Evolutionary conservation across 768 basidiomycete genomes (phyloP).

Genomic region (Leucocoprinus leucothites): DNA sequence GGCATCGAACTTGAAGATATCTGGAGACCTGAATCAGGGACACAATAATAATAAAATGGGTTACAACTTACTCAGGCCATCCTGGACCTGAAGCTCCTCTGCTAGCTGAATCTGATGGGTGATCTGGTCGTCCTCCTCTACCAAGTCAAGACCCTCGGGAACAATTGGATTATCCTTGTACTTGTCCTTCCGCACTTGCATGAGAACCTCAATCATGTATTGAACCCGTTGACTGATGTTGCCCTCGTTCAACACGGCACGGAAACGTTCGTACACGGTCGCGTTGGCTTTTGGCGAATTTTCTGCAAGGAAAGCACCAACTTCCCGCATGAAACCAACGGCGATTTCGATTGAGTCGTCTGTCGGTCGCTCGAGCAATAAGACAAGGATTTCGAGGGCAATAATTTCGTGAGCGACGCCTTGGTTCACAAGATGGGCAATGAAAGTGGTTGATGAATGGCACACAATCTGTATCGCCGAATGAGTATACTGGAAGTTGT

Average conservation of each 20-base stretch:
- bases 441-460: slow-evolving; percentile 88
- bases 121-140: slow-evolving; percentile 97
- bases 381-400: slow-evolving; percentile 90
- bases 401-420: slow-evolving; percentile 91
- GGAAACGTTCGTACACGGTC: slow-evolving; percentile 94
- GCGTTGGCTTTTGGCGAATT: slow-evolving; percentile 94
- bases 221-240: slow-evolving; percentile 94
- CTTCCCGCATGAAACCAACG: slow-evolving; percentile 96
- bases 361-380: slow-evolving; percentile 93
- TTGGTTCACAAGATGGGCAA: slow-evolving; percentile 92
- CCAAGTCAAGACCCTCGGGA: slow-evolving; percentile 91
- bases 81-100: slow-evolving; percentile 91
- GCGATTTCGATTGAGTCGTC: slow-evolving; percentile 99
- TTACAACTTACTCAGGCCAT: slow-evolving; percentile 79
- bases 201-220: slow-evolving; percentile 99
- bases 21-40: slow-evolving; percentile 34
- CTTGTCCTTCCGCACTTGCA: slow-evolving; percentile 98
- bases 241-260: slow-evolving; percentile 94
- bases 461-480: slow-evolving; percentile 71
- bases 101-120: slow-evolving; percentile 92
- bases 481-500: background rate
- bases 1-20: slow-evolving; percentile 94
- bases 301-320: slow-evolving; percentile 91
- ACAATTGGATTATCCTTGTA: slow-evolving; percentile 98
- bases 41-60: background rate